Conservation (phyloP, 805 yeast species). For the Spathaspora arborariae region DNA sequence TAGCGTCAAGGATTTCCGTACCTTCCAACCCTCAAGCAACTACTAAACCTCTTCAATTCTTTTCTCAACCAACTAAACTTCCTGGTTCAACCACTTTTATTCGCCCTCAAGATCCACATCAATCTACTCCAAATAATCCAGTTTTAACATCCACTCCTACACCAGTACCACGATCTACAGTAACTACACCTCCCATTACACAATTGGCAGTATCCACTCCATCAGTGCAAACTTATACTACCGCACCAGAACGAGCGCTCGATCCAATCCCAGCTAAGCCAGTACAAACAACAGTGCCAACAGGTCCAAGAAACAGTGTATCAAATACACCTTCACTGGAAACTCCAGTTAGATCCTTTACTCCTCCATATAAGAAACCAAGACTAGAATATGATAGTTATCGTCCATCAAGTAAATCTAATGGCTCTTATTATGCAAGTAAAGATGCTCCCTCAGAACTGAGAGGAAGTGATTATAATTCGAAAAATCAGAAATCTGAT, state of each 20-base stretch:
- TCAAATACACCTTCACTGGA: neutral
- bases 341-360: neutral
- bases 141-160: neutral
- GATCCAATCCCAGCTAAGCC: no score
- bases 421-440: neutral
- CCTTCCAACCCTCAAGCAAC: neutral
- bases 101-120: neutral
- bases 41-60: neutral
- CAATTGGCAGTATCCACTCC: neutral
- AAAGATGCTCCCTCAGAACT: neutral
- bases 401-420: neutral
- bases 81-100: neutral
- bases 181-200: neutral
- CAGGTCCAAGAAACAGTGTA: neutral
- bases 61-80: neutral
- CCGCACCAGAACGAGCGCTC: neutral
- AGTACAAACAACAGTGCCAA: no score
- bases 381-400: neutral
- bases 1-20: neutral
- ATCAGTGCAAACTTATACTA: neutral
- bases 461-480: neutral
- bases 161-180: neutral
- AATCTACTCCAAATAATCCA: neutral
- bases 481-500: neutral
- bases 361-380: neutral